These are phyloP conservation scores for Sporothrix pallida DNA, from an alignment of 2,329 filamentous ascomycete species.

Conservation along the genomic window DNA sequence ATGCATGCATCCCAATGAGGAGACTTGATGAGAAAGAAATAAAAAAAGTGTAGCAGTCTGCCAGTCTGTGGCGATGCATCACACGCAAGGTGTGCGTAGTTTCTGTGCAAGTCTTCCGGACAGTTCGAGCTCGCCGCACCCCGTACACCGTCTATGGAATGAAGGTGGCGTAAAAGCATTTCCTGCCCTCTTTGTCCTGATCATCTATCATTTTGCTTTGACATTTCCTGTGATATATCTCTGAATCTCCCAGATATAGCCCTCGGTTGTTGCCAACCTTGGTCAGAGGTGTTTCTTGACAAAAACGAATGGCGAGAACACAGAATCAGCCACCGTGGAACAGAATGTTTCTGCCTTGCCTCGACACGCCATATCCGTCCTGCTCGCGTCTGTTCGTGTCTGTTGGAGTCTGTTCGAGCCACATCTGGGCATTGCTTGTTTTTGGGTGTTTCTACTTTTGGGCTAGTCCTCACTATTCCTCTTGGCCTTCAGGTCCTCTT, in stretches of 20 bases:
- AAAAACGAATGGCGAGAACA: neutral
- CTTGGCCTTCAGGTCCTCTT: neutral
- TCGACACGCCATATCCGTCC: neutral
- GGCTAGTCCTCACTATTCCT: neutral
- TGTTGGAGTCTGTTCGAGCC: neutral
- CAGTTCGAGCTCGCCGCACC: no score
- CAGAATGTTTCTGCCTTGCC: neutral
- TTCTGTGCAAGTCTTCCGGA: no score
- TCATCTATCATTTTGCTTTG: neutral
- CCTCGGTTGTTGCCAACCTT: neutral
- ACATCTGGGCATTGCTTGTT: conserved; percentile 15
- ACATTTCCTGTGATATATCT: neutral
- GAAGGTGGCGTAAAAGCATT: neutral
- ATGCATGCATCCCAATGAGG: neutral
- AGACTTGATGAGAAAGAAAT: neutral
- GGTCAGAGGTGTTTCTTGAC: neutral
- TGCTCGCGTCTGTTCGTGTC: neutral
- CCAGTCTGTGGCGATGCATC: neutral
- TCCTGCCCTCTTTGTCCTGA: neutral
- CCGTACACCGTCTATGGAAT: no score
- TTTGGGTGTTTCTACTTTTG: neutral
- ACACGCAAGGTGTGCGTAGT: neutral
- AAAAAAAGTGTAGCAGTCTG: neutral
- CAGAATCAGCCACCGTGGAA: neutral
- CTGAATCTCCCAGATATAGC: neutral